Conservation (phyloP, 176 grass and related monocot species). For the Pontederia paniculata region DNA sequence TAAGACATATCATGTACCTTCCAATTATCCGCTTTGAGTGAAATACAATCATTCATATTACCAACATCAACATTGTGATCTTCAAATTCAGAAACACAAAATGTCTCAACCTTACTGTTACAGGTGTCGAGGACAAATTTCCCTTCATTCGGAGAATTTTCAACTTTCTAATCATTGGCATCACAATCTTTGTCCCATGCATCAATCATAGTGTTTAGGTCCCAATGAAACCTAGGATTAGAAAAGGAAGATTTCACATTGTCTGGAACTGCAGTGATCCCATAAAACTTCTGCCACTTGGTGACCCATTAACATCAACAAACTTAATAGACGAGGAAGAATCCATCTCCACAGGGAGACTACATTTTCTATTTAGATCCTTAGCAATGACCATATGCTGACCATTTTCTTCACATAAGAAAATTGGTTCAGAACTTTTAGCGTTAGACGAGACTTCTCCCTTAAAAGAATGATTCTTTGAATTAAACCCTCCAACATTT, state of each 20-base stretch:
- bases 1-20: constrained; percentile 19
- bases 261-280: constrained; percentile 16
- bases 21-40: constrained; percentile 4
- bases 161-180: constrained; percentile 9
- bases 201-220: constrained; percentile 88
- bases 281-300: constrained; percentile 17
- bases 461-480: constrained; percentile 25
- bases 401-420: constrained; percentile 21
- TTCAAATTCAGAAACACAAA: constrained; percentile 12
- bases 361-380: constrained; percentile 17
- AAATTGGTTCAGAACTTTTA: constrained; percentile 15
- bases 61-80: constrained; percentile 18
- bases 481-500: constrained; percentile 20
- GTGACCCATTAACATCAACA: constrained; percentile 2
- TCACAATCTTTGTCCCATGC: constrained; percentile 42
- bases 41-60: constrained; percentile 11
- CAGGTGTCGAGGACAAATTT: no score
- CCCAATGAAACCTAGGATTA: constrained; percentile 79
- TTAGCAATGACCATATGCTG: constrained; percentile 13
- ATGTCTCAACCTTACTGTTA: background rate
- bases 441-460: constrained; percentile 23
- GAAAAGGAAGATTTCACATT: constrained; percentile 19
- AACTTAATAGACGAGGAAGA: constrained; percentile 8
- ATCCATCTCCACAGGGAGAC: constrained; percentile 17
- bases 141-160: background rate